Percentiles rank a stretch among this genome's conserved stretches.
Conservation (phyloP, 768 basidiomycete genomes). For the Boletus vermiculosoides region DNA sequence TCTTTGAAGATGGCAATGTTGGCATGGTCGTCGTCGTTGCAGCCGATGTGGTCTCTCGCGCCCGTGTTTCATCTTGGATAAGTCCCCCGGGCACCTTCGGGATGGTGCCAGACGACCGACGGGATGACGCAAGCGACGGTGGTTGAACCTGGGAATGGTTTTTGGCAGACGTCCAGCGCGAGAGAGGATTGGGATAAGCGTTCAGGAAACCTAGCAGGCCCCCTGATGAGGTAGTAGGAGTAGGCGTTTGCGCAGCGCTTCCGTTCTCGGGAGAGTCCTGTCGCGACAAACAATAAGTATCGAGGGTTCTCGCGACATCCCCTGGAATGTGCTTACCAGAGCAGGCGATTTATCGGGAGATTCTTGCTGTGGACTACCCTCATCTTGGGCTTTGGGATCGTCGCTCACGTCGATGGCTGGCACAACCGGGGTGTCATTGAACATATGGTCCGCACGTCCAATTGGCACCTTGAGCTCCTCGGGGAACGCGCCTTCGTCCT, state of each 20-base stretch:
- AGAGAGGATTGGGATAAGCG: slow-evolving; percentile 56
- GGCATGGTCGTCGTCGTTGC: slow-evolving; percentile 1
- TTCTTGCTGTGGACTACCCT: slow-evolving; percentile 20
- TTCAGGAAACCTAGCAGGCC: slow-evolving; percentile 63
- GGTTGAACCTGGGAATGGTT: slow-evolving; percentile 16
- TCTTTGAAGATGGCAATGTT: slow-evolving; percentile 5
- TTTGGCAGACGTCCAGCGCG: slow-evolving; percentile 45
- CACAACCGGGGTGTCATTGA: slow-evolving; percentile 40
- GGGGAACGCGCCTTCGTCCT: slow-evolving; percentile 57
- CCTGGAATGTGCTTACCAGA: slow-evolving; percentile 19
- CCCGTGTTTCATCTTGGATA: slow-evolving; percentile 15
- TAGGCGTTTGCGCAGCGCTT: slow-evolving; percentile 16
- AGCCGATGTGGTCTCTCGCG: not conserved
- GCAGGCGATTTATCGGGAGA: slow-evolving; percentile 15
- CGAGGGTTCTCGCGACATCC: not conserved
- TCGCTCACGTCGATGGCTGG: slow-evolving; percentile 12
- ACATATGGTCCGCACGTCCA: slow-evolving; percentile 57
- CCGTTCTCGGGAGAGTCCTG: slow-evolving; percentile 31
- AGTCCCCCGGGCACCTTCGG: slow-evolving; percentile 41
- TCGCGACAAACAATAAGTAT: not conserved
- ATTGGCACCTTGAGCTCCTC: slow-evolving; percentile 59
- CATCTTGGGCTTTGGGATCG: slow-evolving; percentile 18
- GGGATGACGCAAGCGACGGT: slow-evolving; percentile 22
- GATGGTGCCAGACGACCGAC: slow-evolving; percentile 22
- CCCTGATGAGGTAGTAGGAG: slow-evolving; percentile 26